These are phyloP conservation scores for Ceratocystis variospora DNA, from an alignment of 2,329 filamentous ascomycete species.

Conservation along the genomic window DNA sequence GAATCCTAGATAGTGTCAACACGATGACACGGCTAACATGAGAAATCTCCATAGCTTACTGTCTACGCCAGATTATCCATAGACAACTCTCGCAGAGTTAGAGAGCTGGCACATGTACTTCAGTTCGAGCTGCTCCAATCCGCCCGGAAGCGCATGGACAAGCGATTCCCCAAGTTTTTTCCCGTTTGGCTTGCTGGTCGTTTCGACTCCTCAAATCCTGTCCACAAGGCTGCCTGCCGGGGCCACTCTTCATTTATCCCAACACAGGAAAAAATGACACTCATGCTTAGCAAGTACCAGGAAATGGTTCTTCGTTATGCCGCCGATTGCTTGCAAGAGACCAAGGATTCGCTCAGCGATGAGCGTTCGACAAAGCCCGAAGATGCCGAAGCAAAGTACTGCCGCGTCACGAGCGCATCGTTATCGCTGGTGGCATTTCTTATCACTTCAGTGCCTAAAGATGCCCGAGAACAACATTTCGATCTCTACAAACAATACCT, in stretches of 20 bases:
- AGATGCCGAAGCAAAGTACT: constrained; percentile 75
- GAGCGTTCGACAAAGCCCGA: constrained; percentile 71
- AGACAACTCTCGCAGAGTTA: constrained; percentile 74
- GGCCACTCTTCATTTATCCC: constrained; percentile 63
- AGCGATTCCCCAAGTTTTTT: constrained; percentile 60
- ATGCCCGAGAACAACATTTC: constrained; percentile 44
- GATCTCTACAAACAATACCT: constrained; percentile 54
- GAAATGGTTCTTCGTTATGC: constrained; percentile 69
- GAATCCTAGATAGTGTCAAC: neutral
- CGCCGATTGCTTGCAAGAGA: constrained; percentile 66
- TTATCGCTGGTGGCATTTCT: constrained; percentile 43
- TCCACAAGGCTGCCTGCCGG: constrained; percentile 61
- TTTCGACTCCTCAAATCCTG: constrained; percentile 70
- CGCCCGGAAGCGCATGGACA: constrained; percentile 70
- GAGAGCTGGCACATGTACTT: constrained; percentile 68
- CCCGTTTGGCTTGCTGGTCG: constrained; percentile 84
- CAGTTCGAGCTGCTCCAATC: constrained; percentile 50
- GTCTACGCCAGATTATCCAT: constrained; percentile 82
- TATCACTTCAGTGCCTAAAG: constrained; percentile 34
- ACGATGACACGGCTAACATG: neutral
- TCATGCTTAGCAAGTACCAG: constrained; percentile 73
- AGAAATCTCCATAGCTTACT: constrained; percentile 44
- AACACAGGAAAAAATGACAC: constrained; percentile 61
- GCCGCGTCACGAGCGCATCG: constrained; percentile 51
- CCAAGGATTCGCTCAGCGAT: constrained; percentile 70